A percentile compares a stretch with the other conserved stretches of the same genome.
Evolutionary conservation across 306 rosid species (phyloP).

Genomic region (Dryas drummondii): DNA sequence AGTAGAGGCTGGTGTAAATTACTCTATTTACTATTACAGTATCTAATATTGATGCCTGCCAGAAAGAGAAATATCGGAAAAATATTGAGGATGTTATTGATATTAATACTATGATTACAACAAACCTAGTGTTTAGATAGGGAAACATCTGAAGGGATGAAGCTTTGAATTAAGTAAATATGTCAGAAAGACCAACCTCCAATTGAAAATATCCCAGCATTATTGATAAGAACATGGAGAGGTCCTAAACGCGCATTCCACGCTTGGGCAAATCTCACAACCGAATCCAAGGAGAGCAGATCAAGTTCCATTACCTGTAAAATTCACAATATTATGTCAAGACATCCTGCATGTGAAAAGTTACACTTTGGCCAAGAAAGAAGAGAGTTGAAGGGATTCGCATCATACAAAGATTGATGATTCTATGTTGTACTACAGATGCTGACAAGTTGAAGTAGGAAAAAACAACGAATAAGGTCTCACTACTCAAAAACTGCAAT

Average conservation of each 20-base stretch:
- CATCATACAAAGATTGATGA: no score
- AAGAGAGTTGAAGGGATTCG: not conserved
- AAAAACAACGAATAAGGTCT: not conserved
- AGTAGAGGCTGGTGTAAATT: not conserved
- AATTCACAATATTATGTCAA: slow-evolving; percentile 28
- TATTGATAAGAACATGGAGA: slow-evolving; percentile 89
- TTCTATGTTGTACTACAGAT: not conserved
- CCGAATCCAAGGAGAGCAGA: slow-evolving; percentile 95
- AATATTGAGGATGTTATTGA: not conserved
- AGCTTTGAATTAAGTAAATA: not conserved
- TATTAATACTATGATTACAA: not conserved
- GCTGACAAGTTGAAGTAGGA: not conserved
- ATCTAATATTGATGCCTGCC: not conserved
- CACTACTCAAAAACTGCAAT: not conserved
- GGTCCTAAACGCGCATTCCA: slow-evolving; percentile 91
- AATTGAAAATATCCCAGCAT: slow-evolving; percentile 95
- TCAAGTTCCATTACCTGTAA: slow-evolving; percentile 83
- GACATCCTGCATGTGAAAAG: not conserved
- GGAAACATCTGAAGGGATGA: slow-evolving; percentile 13
- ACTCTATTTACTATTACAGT: not conserved
- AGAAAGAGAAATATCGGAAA: not conserved
- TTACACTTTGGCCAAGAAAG: not conserved
- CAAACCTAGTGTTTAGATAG: not conserved
- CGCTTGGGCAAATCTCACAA: slow-evolving; percentile 67
- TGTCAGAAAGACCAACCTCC: slow-evolving; percentile 58